A percentile compares a stretch with the other conserved stretches of the same genome.
Evolutionary conservation across 2,329 filamentous ascomycete species (phyloP).

Genomic region (Beauveria caledonica): DNA sequence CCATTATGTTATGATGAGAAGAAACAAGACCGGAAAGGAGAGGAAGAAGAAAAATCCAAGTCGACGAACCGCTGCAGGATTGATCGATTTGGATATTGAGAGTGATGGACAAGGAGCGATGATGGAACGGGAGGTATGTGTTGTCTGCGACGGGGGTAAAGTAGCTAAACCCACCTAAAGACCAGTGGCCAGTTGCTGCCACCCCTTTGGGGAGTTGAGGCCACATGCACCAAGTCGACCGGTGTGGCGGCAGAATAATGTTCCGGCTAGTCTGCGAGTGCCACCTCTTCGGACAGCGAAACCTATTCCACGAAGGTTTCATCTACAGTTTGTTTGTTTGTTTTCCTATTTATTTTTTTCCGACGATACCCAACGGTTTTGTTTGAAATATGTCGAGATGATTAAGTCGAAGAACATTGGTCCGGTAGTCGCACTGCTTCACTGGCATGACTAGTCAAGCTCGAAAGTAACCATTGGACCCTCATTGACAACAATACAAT

Average conservation of each 20-base stretch:
- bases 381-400: too few relatives aligned
- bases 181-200: not conserved
- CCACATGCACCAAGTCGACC: slow-evolving; percentile 30
- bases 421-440: not conserved
- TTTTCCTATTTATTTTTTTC: too few relatives aligned
- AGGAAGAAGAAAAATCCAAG: slow-evolving; percentile 13
- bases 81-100: slow-evolving; percentile 13
- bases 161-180: not conserved
- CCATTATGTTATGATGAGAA: slow-evolving; percentile 19
- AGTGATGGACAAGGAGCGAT: slow-evolving; percentile 2
- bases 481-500: not conserved
- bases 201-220: slow-evolving; percentile 28
- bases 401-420: too few relatives aligned
- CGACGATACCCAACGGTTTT: too few relatives aligned
- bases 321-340: too few relatives aligned
- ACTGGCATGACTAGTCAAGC: not conserved
- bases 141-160: slow-evolving; percentile 7
- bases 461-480: not conserved
- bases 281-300: not conserved
- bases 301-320: too few relatives aligned
- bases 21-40: slow-evolving; percentile 11
- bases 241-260: slow-evolving; percentile 23
- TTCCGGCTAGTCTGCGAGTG: slow-evolving; percentile 18
- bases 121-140: slow-evolving; percentile 10
- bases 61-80: slow-evolving; percentile 11